Evolutionary conservation across 2,329 filamentous ascomycete genomes (phyloP).

Genomic region (Chlorencoelia australis): DNA sequence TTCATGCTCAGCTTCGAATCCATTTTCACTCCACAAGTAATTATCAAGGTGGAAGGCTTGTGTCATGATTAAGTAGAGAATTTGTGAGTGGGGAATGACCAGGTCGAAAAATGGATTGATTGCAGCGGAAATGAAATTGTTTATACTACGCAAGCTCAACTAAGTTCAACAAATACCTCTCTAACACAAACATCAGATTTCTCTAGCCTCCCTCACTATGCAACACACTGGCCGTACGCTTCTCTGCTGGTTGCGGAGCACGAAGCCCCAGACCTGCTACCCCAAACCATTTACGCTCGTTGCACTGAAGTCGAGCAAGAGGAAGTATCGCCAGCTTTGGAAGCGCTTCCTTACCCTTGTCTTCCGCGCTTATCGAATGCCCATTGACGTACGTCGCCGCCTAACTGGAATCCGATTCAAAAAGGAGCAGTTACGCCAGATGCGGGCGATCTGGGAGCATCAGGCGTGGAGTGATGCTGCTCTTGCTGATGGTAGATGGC

Average conservation of each 20-base stretch:
- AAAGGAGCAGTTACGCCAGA: slow-evolving; percentile 6
- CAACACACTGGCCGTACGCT: slow-evolving; percentile 7
- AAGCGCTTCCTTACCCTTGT: not conserved
- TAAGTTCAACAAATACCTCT: too few species aligned
- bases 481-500: not conserved
- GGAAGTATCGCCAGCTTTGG: slow-evolving; percentile 5
- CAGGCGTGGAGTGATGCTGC: not conserved
- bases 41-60: too few species aligned
- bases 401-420: slow-evolving; percentile 5
- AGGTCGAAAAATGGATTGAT: too few species aligned
- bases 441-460: slow-evolving; percentile 6
- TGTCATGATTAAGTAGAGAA: too few species aligned
- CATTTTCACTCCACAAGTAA: too few species aligned
- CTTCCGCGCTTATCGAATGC: slow-evolving; percentile 4
- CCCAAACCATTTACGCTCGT: slow-evolving; percentile 8
- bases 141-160: too few species aligned
- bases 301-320: slow-evolving; percentile 7
- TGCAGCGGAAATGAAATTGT: too few species aligned
- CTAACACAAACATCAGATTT: too few species aligned
- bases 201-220: too few species aligned
- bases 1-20: too few species aligned
- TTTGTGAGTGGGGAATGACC: too few species aligned
- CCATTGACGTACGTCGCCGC: slow-evolving; percentile 1
- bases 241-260: slow-evolving; percentile 9
- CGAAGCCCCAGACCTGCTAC: slow-evolving; percentile 7